Evolutionary conservation across 495 filamentous ascomycete genomes (phyloP).

Genomic region (Aspergillus carlsbadensis): DNA sequence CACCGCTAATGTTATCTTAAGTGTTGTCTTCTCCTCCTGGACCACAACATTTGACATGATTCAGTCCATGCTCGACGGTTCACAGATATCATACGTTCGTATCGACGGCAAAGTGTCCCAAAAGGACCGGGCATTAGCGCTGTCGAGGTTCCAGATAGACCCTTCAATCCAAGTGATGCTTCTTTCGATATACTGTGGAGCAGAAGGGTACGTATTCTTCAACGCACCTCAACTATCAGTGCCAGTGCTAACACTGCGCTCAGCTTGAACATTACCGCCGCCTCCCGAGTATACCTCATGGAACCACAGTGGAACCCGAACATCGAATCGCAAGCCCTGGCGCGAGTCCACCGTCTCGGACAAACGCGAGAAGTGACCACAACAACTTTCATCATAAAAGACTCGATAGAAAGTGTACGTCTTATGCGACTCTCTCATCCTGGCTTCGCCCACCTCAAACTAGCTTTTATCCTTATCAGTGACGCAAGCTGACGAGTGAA

Average conservation of each 20-base stretch:
- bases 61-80: background rate
- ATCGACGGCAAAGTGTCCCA: background rate
- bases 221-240: background rate
- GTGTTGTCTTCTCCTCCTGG: background rate
- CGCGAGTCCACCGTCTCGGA: background rate
- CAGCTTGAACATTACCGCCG: background rate
- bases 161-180: background rate
- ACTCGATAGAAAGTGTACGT: background rate
- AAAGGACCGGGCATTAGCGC: background rate
- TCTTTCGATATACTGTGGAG: background rate
- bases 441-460: background rate
- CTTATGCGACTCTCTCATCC: no score
- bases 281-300: conserved; percentile 3
- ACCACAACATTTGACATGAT: background rate
- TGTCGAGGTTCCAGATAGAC: background rate
- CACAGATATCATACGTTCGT: background rate
- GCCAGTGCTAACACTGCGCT: background rate
- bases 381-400: background rate
- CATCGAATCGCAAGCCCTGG: background rate
- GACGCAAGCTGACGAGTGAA: background rate
- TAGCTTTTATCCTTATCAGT: background rate
- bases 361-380: background rate
- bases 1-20: background rate
- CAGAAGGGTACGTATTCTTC: background rate
- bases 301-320: background rate